Percentiles rank a stretch among this genome's conserved stretches.
These are phyloP conservation scores for Elsinoe australis DNA, from an alignment of 2,329 filamentous ascomycete genomes.

Conservation along the genomic window DNA sequence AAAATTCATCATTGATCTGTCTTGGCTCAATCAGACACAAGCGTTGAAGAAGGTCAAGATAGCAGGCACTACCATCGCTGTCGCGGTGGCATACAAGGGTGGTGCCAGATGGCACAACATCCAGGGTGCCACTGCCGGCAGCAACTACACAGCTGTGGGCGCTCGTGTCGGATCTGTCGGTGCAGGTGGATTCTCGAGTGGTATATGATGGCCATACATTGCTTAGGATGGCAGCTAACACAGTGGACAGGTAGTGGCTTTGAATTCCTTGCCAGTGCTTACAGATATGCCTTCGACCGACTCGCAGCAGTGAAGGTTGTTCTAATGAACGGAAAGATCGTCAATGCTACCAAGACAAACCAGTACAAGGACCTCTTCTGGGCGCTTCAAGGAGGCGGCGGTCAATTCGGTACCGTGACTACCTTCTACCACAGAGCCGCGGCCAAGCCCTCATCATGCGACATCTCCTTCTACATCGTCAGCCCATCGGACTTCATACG, in stretches of 20 bases:
- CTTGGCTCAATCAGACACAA: slow-evolving; percentile 18
- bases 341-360: slow-evolving; percentile 37
- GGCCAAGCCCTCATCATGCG: slow-evolving; percentile 15
- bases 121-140: slow-evolving; percentile 12
- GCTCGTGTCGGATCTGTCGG: slow-evolving; percentile 19
- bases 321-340: slow-evolving; percentile 41
- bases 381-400: slow-evolving; percentile 47
- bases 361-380: slow-evolving; percentile 43
- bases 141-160: slow-evolving; percentile 18
- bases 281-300: slow-evolving; percentile 19
- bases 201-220: background rate
- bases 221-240: too few relatives aligned
- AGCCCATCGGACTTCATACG: slow-evolving; percentile 14
- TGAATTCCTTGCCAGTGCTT: slow-evolving; percentile 8
- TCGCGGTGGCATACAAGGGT: slow-evolving; percentile 18
- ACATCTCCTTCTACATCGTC: slow-evolving; percentile 18
- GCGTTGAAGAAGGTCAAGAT: slow-evolving; percentile 18
- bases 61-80: slow-evolving; percentile 4
- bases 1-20: slow-evolving; percentile 19
- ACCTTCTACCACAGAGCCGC: slow-evolving; percentile 24
- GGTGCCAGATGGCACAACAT: slow-evolving; percentile 19
- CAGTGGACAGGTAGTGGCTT: background rate
- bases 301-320: slow-evolving; percentile 36
- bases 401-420: slow-evolving; percentile 36
- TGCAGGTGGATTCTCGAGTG: slow-evolving; percentile 18